These are phyloP conservation scores for Paramecium biaurelia DNA, from an alignment of 73 alveolate species.

Conservation along the genomic window DNA sequence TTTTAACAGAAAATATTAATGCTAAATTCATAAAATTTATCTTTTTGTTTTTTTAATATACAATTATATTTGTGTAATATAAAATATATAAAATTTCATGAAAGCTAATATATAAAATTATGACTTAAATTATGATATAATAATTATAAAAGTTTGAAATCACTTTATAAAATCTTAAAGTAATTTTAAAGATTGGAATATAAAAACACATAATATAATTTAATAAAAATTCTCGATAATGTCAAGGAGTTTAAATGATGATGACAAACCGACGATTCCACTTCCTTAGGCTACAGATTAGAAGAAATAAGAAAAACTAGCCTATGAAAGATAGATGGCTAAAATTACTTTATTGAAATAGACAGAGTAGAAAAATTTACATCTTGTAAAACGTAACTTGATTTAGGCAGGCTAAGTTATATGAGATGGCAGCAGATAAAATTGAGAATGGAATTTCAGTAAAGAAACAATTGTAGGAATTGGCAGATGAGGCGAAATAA, in stretches of 20 bases:
- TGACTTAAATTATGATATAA: too few relatives aligned
- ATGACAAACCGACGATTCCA: background rate
- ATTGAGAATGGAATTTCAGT: background rate
- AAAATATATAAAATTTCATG: background rate
- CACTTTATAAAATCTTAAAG: background rate
- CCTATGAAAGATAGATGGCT: slow-evolving; percentile 12
- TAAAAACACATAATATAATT: background rate
- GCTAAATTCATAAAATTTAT: too few relatives aligned
- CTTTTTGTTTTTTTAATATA: background rate
- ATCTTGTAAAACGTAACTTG: background rate
- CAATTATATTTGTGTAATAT: background rate
- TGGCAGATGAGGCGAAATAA: background rate
- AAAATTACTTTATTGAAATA: background rate
- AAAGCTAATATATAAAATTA: background rate
- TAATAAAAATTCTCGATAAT: background rate
- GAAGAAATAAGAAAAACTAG: background rate
- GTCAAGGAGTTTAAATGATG: slow-evolving; percentile 15
- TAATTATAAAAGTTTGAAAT: background rate
- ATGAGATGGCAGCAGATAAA: slow-evolving; percentile 42
- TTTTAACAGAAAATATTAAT: too few relatives aligned
- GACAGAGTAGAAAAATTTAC: slow-evolving; percentile 22
- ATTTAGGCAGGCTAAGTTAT: slow-evolving; percentile 10
- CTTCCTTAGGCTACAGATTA: background rate
- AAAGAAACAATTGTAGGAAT: background rate
- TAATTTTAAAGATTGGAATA: background rate